Conservation (phyloP, 2,329 filamentous ascomycete species). For the Scytalidium lignicola region DNA sequence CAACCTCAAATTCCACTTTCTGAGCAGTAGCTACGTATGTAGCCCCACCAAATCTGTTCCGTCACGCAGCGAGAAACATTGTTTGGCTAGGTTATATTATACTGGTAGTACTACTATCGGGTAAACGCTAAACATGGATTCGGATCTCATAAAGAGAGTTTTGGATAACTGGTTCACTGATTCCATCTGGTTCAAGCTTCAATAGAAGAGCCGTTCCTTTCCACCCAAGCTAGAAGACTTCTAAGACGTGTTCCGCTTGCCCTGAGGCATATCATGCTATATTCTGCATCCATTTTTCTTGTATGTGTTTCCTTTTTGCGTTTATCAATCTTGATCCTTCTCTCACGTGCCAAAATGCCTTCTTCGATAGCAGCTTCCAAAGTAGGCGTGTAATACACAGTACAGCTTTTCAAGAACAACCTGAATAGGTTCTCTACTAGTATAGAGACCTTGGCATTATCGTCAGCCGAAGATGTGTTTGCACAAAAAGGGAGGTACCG, state of each 20-base stretch:
- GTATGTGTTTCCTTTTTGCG: slow-evolving; percentile 31
- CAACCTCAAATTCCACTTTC: too few species aligned
- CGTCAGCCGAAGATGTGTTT: slow-evolving; percentile 37
- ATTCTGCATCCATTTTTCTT: slow-evolving; percentile 26
- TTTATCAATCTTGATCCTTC: slow-evolving; percentile 37
- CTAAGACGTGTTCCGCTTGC: slow-evolving; percentile 29
- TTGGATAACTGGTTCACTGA: not conserved
- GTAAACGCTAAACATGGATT: too few species aligned
- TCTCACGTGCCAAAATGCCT: slow-evolving; percentile 47
- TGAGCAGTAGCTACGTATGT: too few species aligned
- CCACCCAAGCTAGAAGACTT: slow-evolving; percentile 14
- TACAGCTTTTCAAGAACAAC: slow-evolving; percentile 32
- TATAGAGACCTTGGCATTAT: slow-evolving; percentile 54
- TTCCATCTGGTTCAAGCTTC: not conserved
- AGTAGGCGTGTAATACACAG: slow-evolving; percentile 8
- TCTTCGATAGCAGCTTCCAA: slow-evolving; percentile 41
- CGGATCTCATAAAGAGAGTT: too few species aligned
- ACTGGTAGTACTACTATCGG: too few species aligned
- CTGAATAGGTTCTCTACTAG: slow-evolving; percentile 48
- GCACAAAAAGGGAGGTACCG: slow-evolving; percentile 51
- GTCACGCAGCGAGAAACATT: too few species aligned
- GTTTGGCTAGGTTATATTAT: too few species aligned
- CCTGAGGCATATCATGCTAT: slow-evolving; percentile 17
- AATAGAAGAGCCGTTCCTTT: slow-evolving; percentile 1
- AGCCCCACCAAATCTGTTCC: too few species aligned